Evolutionary conservation across 768 basidiomycete genomes (phyloP), one percentile per base, ranked within the genome.

Genomic region (Trametes punicea): DNA sequence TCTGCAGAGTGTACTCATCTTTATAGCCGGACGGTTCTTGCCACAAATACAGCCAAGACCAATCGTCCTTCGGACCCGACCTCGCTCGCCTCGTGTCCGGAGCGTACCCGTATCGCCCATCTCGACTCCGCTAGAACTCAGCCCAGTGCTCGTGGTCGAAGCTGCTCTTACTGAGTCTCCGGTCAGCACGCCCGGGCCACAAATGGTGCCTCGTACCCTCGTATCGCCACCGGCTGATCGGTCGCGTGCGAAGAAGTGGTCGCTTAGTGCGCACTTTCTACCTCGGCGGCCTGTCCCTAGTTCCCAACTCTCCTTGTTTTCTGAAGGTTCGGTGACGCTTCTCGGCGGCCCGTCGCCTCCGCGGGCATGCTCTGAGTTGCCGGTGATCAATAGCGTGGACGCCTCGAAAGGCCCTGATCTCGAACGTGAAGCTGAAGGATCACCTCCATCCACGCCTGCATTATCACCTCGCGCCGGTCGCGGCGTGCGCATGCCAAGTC

Each of bases 1-100:
- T n/a, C n/a, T 18, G 7, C 53, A 60, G 58, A 60, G 58, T 39
- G 49, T 60, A 26, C 30, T 60, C 27, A 51, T 60, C 20, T 60
- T 60, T 27, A 2, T 46, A 4, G 27, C 38, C 7, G 58, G 58
- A 26, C 48, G 53, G 10, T 15, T 55, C 42, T 6, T 60, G 5
- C 58, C 58, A 11, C 34, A 45, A 5, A 2, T 46, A 13, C 58
- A 31, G 9, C 20, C 53, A 20, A 51, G 46, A 20, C 45, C 54
- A n/a, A 21, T 45, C n/a, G 25, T 18, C 36, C 42, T 21, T 6
- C 39, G 18, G 20, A 42, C 48, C 8, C 53, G 58, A 15, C 18
- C 42, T 25, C 42, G 42, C 23, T 51, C 29, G 10, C 30, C 47
- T 18, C 33, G 40, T 2, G 11, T 42, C 21, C 57, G 31, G 10